phyloP scores from a whole-genome alignment of 176 grass and related monocot species.

The Hsuehochloa calcarea region DNA sequence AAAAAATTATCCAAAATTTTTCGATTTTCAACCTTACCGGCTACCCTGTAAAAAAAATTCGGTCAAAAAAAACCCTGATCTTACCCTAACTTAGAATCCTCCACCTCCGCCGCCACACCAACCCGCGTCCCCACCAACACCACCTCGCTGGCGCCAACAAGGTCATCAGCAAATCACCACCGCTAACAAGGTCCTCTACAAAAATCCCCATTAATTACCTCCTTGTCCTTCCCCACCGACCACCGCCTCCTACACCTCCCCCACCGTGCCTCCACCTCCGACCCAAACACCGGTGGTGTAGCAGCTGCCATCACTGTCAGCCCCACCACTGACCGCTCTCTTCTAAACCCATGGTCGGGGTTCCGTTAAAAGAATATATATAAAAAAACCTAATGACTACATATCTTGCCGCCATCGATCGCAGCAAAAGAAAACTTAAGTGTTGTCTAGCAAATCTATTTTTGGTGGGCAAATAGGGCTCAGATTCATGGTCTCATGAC shows the following conservation, averaged over 20 bases:
- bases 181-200: background rate
- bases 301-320: no score
- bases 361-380: no score
- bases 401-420: background rate
- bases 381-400: background rate
- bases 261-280: no score
- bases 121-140: no score
- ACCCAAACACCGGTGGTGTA: no score
- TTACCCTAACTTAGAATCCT: background rate
- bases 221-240: no score
- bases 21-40: no score
- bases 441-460: background rate
- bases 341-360: background rate
- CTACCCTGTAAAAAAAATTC: no score
- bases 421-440: background rate
- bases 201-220: background rate
- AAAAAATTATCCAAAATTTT: no score
- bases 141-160: background rate
- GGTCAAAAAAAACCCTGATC: no score
- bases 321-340: background rate
- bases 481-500: background rate
- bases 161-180: background rate
- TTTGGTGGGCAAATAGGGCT: no score
- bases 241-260: no score
- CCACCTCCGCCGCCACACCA: background rate